These are phyloP conservation scores for Aspergillus fructus DNA, from an alignment of 2,329 filamentous ascomycete genomes.

Conservation along the genomic window DNA sequence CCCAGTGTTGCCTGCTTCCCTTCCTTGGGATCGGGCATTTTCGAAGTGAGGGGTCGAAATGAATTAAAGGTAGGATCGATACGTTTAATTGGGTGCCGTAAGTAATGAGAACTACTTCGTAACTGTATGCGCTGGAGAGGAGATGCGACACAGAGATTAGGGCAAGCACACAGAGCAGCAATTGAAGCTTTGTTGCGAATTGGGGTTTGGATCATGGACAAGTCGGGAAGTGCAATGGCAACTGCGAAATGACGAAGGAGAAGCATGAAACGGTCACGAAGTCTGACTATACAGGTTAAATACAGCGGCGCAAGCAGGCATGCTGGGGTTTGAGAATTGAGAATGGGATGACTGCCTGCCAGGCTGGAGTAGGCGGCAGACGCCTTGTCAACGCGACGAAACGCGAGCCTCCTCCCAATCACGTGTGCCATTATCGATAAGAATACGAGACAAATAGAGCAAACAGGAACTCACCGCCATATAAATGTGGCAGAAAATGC, in stretches of 20 bases:
- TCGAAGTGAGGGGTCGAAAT: neutral
- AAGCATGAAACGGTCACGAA: slow-evolving; percentile 17
- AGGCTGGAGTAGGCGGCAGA: slow-evolving; percentile 11
- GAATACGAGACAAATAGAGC: neutral
- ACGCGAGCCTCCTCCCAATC: slow-evolving; percentile 20
- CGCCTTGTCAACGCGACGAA: slow-evolving; percentile 21
- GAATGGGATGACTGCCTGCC: slow-evolving; percentile 6
- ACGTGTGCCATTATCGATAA: slow-evolving; percentile 17
- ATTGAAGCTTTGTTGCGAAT: slow-evolving; percentile 1
- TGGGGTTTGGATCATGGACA: slow-evolving; percentile 9
- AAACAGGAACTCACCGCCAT: slow-evolving; percentile 20
- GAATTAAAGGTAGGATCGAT: neutral
- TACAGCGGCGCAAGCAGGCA: slow-evolving; percentile 1
- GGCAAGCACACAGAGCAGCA: neutral
- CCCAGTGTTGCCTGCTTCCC: slow-evolving; percentile 78
- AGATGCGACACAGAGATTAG: neutral
- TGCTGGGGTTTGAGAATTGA: neutral
- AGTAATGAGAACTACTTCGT: neutral
- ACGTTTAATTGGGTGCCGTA: neutral
- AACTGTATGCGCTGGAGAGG: neutral
- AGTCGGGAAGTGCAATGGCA: slow-evolving; percentile 11
- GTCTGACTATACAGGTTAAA: neutral
- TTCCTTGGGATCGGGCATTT: slow-evolving; percentile 21
- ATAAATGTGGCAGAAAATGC: slow-evolving; percentile 24
- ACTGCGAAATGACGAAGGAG: slow-evolving; percentile 8